Evolutionary conservation across 352 stramenopile genomes (phyloP).

Genomic region (Phytophthora sojae): DNA sequence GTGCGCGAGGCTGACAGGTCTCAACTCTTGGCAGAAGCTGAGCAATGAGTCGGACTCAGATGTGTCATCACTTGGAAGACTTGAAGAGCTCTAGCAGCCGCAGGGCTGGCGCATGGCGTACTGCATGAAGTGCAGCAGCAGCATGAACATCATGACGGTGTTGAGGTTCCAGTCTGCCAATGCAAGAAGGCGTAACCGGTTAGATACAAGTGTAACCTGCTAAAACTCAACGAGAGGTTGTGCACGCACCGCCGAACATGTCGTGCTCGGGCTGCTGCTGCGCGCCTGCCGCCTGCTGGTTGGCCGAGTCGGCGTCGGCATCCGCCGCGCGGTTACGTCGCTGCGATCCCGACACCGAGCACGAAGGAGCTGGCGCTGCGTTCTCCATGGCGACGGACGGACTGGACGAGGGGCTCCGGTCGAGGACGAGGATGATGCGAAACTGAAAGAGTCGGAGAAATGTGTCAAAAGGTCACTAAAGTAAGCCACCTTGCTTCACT

Average conservation of each 20-base stretch:
- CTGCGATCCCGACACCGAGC: constrained; percentile 47
- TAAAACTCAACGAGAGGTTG: not conserved
- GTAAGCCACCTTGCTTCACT: not conserved
- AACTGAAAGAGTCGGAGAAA: constrained; percentile 27
- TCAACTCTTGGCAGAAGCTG: not conserved
- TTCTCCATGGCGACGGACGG: constrained; percentile 43
- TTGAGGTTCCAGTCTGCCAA: constrained; percentile 81
- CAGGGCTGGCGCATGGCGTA: constrained; percentile 88
- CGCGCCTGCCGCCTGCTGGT: constrained; percentile 20
- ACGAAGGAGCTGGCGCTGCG: constrained; percentile 38
- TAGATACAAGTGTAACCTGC: constrained; percentile 10
- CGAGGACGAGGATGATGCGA: constrained; percentile 5
- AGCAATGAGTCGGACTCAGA: constrained; percentile 7
- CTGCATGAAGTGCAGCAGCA: constrained; percentile 89
- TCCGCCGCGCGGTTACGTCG: constrained; percentile 26
- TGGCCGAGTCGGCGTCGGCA: constrained; percentile 20
- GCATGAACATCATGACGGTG: constrained; percentile 86
- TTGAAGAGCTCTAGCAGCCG: constrained; percentile 63
- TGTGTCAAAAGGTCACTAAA: constrained; percentile 5
- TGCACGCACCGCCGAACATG: constrained; percentile 81
- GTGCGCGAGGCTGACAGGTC: not conserved
- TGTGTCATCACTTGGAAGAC: not conserved
- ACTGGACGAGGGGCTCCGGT: constrained; percentile 14
- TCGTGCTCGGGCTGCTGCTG: constrained; percentile 63
- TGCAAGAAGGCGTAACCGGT: constrained; percentile 1